Evolutionary conservation across 1,284 basidiomycete species (phyloP), one percentile per base, ranked within the genome.

Genomic region (Ceratobasidium sp.): DNA sequence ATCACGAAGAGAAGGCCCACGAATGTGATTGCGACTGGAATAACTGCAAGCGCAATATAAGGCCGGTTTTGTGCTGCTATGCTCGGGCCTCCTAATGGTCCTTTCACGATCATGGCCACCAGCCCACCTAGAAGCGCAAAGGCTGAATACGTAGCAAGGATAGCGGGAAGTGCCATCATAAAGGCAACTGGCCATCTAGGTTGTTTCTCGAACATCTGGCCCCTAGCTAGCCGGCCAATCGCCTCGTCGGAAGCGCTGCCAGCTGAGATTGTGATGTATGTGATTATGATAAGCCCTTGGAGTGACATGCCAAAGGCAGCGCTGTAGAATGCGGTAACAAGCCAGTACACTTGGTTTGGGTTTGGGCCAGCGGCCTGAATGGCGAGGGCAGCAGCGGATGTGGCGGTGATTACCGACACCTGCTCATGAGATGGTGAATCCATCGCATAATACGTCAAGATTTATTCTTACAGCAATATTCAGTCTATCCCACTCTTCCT

Each of bases 401-500:
- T 71, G 5, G 69, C 69, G 23, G 69, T 71, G 40, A 71, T 71
- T 10, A 71, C 69, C 15, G 69, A 71, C 1, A 71, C 13, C 69
- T 71, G 44, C 6, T 62, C 28, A 28, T 62, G 17, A 28, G 28
- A n/a, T 59, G 10, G 28, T 59, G 10, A 59, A n/a, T n/a, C n/a
- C n/a, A n/a, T n/a, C n/a, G n/a, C n/a, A n/a, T n/a, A n/a, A n/a
- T 28, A 7, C 46, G 26, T n/a, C 26, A 28, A 17, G 46, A 48
- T 48, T 48, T 23, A 54, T 15, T 38, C 50, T n/a, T 42, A 71
- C 68, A 28, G 68, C 68, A 26, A 70, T 57, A 23, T 70, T 57
- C 40, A 71, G n/a, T 44, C 56, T 40, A 46, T 71, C 69, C 69
- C 69, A 74, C 46, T 64, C 70, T 26, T 52, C 65, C 65, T 67